phyloP scores from a whole-genome alignment of 78 protist species.

The Bigelowiella natans region DNA sequence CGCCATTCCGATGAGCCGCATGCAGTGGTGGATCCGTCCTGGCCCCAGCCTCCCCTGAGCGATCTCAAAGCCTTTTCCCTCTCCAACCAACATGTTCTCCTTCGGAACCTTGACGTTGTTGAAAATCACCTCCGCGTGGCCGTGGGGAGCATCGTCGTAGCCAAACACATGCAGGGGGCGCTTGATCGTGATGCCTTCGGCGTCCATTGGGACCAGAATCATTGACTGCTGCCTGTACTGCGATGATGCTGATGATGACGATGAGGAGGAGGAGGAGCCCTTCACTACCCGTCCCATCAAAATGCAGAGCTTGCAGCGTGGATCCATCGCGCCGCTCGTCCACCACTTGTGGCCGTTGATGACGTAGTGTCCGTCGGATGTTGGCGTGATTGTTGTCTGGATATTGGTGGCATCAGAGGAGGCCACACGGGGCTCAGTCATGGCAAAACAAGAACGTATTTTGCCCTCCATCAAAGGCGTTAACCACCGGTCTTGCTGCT shows the following conservation, averaged over 20 bases:
- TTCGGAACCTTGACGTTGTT: constrained; percentile 13
- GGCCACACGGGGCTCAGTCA: constrained; percentile 66
- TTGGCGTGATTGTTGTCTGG: not conserved
- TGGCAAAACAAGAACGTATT: constrained; percentile 58
- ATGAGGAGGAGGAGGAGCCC: too few species aligned
- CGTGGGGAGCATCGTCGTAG: constrained; percentile 59
- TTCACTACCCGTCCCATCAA: constrained; percentile 42
- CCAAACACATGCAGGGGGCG: constrained; percentile 44
- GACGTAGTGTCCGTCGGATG: not conserved
- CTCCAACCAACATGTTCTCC: constrained; percentile 1
- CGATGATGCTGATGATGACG: too few species aligned
- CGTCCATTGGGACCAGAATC: constrained; percentile 63
- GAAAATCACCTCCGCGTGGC: constrained; percentile 50
- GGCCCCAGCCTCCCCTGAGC: constrained; percentile 57
- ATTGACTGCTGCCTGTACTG: constrained; percentile 53
- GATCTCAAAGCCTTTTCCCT: constrained; percentile 5
- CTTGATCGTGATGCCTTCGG: constrained; percentile 20
- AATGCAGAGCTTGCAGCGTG: too few species aligned
- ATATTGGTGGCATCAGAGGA: constrained; percentile 31
- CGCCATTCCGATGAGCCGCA: constrained; percentile 41
- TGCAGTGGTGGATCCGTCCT: constrained; percentile 79
- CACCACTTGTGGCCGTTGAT: not conserved
- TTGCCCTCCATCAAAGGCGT: constrained; percentile 54
- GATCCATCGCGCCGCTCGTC: constrained; percentile 7
- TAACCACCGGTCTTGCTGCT: constrained; percentile 38